Evolutionary conservation across 495 filamentous ascomycete species (phyloP), one percentile per base, ranked within the genome.

Genomic region (Podospora australis): DNA sequence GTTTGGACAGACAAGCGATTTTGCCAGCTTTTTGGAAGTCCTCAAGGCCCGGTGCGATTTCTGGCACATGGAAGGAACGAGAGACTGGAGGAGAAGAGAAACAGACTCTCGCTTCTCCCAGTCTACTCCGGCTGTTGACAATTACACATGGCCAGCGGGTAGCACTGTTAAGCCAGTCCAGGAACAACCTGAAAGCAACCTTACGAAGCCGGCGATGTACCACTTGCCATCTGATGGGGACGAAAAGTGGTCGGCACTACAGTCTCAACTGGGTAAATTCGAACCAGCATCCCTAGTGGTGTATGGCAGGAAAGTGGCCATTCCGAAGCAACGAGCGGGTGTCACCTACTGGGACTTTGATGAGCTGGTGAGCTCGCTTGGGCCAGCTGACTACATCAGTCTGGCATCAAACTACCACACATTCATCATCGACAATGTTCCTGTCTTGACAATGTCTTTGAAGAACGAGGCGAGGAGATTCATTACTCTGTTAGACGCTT

Each of bases 401-500:
- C 68, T 87, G 46, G 81, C 84, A 1, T 84, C 80, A 1, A 81
- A 69, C 44, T 87, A 77, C 61, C 82, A 86, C 59, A 85, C 83
- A 0, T 66, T 88, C 43, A 76, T 87, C 56, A 67, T 87, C 34
- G 71, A 75, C 44, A 59, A 73, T 6, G 69, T 87, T 21, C 83
- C 83, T 1, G 54, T 79, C 14, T 62, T 87, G 2, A 73, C 70
- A 2, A 24, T 77, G 0, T 56, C 73, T 0, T 78, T 79, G 60
- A 86, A 84, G 63, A 87, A 86, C 60, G 83, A 87, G 65, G 84
- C 83, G 0, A 67, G 83, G 13, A 66, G 84, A 6, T 74, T 88
- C 62, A 87, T 87, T 57, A 87, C 83, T 3, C 66, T 87, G 6
- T 67, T 87, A 6, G 82, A 88, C 49, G 81, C 83, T 1, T 64